Evolutionary conservation across 345 rosid species (phyloP).

Genomic region (Rhizophora mangle): DNA sequence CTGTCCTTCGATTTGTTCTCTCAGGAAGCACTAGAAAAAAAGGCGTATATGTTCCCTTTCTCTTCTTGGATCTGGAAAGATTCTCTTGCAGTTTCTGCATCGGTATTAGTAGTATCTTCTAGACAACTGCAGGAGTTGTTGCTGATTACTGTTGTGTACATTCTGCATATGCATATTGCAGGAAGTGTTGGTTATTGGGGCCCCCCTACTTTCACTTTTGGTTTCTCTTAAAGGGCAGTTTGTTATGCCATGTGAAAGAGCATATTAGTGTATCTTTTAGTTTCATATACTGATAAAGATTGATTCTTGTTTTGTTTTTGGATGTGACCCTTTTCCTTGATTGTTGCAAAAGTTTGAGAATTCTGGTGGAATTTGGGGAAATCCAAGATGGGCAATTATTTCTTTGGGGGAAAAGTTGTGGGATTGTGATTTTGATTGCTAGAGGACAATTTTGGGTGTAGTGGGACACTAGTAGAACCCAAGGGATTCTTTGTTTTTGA

Average conservation of each 20-base stretch:
- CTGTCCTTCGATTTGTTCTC: slow-evolving; percentile 40
- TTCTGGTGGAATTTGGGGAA: slow-evolving; percentile 26
- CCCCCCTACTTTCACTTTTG: slow-evolving; percentile 27
- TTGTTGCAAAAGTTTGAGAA: slow-evolving; percentile 19
- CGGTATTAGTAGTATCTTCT: slow-evolving; percentile 10
- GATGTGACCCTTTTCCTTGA: slow-evolving; percentile 19
- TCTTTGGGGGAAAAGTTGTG: slow-evolving; percentile 16
- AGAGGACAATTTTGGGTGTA: slow-evolving; percentile 26
- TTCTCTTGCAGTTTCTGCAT: slow-evolving; percentile 27
- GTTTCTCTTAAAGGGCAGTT: slow-evolving; percentile 18
- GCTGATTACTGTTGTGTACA: slow-evolving; percentile 20
- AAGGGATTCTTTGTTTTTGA: slow-evolving; percentile 15
- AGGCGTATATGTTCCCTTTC: slow-evolving; percentile 11
- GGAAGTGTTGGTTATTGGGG: slow-evolving; percentile 21
- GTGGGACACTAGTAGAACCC: slow-evolving; percentile 11
- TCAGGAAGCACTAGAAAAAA: slow-evolving; percentile 18
- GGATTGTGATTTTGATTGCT: slow-evolving; percentile 31
- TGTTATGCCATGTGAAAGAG: slow-evolving; percentile 17
- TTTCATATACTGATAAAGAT: slow-evolving; percentile 1
- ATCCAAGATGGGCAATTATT: slow-evolving; percentile 22
- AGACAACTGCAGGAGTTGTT: slow-evolving; percentile 15
- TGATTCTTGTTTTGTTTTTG: slow-evolving; percentile 20
- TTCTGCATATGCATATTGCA: slow-evolving; percentile 22
- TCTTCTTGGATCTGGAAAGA: slow-evolving; percentile 58
- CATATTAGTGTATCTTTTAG: slow-evolving; percentile 11